Percentiles rank a stretch among this genome's conserved stretches.
Evolutionary conservation across 1,139 yeast genomes (phyloP).

Genomic region (Pneumocystis oryctolagi): DNA sequence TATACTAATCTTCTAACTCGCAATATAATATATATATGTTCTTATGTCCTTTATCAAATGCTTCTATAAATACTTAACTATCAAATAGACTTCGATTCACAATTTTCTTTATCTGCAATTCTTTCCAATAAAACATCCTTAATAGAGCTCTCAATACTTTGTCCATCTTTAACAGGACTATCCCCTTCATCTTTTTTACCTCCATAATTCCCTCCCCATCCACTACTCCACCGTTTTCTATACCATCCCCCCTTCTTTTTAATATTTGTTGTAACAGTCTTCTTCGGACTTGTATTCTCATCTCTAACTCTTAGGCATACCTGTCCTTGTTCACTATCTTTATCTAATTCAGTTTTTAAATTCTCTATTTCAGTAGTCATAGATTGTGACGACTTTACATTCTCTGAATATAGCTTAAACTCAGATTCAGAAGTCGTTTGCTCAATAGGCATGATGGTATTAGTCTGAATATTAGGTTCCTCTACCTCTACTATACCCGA

Average conservation of each 20-base stretch:
- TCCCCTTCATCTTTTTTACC: neutral
- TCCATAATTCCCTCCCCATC: neutral
- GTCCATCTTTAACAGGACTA: neutral
- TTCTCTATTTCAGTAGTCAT: neutral
- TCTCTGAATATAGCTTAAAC: neutral
- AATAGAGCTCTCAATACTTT: neutral
- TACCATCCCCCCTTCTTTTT: neutral
- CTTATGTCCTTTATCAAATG: neutral
- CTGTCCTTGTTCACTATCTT: neutral
- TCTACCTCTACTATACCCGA: slow-evolving; percentile 1
- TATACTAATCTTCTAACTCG: neutral
- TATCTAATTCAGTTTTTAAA: neutral
- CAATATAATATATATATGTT: neutral
- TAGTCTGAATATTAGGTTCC: neutral
- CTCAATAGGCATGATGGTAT: neutral
- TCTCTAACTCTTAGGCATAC: neutral
- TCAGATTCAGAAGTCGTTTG: neutral
- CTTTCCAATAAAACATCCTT: neutral
- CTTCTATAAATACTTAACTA: neutral
- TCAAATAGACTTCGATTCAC: neutral
- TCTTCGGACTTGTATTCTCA: neutral
- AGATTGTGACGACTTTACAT: neutral
- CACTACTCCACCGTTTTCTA: neutral
- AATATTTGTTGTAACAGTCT: neutral
- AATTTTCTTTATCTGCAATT: neutral